These are phyloP conservation scores for Penicillium olsonii DNA, from an alignment of 2,329 filamentous ascomycete genomes.

Conservation along the genomic window DNA sequence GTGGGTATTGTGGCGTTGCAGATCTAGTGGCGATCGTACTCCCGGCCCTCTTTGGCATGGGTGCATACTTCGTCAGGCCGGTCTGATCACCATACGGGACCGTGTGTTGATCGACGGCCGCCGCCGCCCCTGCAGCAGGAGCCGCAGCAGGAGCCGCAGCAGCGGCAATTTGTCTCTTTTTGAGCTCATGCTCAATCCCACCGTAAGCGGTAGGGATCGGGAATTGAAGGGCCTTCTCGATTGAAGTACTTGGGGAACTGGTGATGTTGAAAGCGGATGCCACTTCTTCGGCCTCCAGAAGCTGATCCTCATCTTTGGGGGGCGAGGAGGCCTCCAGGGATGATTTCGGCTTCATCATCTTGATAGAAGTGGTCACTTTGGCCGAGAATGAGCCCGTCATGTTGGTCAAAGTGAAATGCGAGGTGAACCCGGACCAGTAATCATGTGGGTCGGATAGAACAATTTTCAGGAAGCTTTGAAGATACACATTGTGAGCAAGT, in stretches of 20 bases:
- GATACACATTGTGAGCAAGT: constrained; percentile 1
- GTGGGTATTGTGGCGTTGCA: constrained; percentile 55
- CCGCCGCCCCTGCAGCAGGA: neutral
- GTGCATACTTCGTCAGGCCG: constrained; percentile 61
- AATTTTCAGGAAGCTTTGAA: constrained; percentile 59
- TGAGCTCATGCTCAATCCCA: constrained; percentile 27
- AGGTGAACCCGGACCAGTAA: constrained; percentile 54
- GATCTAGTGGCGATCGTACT: constrained; percentile 60
- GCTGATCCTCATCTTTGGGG: constrained; percentile 5
- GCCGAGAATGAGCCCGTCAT: constrained; percentile 64
- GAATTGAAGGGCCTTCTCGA: constrained; percentile 21
- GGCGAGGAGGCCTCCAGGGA: constrained; percentile 9
- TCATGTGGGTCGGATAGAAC: constrained; percentile 56
- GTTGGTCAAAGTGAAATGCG: constrained; percentile 64
- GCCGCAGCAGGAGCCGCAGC: constrained; percentile 11
- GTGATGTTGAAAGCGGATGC: constrained; percentile 1
- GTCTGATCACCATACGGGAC: constrained; percentile 58
- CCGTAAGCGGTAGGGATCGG: constrained; percentile 29
- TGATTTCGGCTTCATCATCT: constrained; percentile 16
- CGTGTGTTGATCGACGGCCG: constrained; percentile 28
- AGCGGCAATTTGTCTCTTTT: constrained; percentile 33
- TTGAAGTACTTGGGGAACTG: constrained; percentile 27
- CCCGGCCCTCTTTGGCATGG: constrained; percentile 61
- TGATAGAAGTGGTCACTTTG: constrained; percentile 30
- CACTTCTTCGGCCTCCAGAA: constrained; percentile 7